phyloP scores from a whole-genome alignment of 176 grass and related monocot species.

The Oryza longistaminata region DNA sequence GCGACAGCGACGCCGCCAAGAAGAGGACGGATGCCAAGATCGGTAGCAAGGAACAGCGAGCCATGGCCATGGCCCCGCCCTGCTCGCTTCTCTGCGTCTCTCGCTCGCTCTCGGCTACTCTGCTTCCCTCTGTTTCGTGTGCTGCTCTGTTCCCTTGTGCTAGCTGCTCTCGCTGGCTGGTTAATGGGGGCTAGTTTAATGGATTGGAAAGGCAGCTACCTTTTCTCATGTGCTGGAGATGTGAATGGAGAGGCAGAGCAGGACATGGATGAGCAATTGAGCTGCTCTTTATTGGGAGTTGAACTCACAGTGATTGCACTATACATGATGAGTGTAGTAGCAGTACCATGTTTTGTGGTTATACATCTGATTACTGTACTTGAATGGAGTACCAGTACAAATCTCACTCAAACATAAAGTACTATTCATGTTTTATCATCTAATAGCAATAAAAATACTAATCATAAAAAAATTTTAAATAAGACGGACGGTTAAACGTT shows the following conservation, averaged over 20 bases:
- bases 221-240: conserved; percentile 16
- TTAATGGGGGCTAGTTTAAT: not conserved
- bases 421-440: too few species aligned
- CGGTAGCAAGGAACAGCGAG: conserved; percentile 8
- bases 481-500: too few species aligned
- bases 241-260: conserved; percentile 18
- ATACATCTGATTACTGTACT: conserved; percentile 2
- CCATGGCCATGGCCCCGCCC: conserved; percentile 35
- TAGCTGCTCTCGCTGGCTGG: not conserved
- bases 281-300: conserved; percentile 35
- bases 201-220: conserved; percentile 39
- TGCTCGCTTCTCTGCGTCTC: not conserved
- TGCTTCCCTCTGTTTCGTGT: not conserved
- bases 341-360: not conserved
- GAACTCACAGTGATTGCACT: not conserved
- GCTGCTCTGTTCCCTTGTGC: not conserved
- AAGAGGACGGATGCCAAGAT: conserved; percentile 26
- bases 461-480: too few species aligned
- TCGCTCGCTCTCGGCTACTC: not conserved
- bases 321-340: not conserved
- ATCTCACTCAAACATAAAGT: not conserved
- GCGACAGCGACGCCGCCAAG: not conserved
- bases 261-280: conserved; percentile 17
- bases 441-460: too few species aligned
- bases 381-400: not conserved